phyloP scores from a whole-genome alignment of 1,139 yeast genomes.

The Hemisphaericaspora subhashii region DNA sequence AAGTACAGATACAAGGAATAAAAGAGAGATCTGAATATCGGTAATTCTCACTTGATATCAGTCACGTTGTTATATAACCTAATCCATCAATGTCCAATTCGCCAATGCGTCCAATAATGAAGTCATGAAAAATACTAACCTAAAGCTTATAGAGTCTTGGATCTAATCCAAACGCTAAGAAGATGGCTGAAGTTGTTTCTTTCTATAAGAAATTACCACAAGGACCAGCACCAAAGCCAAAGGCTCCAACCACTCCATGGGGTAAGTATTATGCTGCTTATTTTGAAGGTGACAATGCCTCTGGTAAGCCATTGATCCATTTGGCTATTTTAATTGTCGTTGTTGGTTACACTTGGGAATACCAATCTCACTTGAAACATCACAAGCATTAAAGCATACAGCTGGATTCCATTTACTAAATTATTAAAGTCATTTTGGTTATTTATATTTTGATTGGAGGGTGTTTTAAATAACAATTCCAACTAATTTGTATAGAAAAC shows the following conservation, averaged over 20 bases:
- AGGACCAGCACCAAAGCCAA: slow-evolving; percentile 77
- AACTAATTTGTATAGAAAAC: neutral
- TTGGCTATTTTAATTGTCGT: slow-evolving; percentile 67
- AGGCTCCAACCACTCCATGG: slow-evolving; percentile 68
- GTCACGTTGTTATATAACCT: no score
- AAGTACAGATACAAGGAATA: no score
- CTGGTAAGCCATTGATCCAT: slow-evolving; percentile 81
- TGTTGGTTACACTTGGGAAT: slow-evolving; percentile 90
- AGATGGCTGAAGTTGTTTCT: slow-evolving; percentile 92
- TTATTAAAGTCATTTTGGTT: neutral
- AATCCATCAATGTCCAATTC: no score
- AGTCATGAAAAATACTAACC: slow-evolving; percentile 36
- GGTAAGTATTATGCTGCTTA: slow-evolving; percentile 78
- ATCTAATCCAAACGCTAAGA: slow-evolving; percentile 93
- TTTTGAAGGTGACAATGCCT: slow-evolving; percentile 76
- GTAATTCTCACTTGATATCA: no score
- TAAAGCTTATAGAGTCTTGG: slow-evolving; percentile 67
- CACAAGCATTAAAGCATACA: slow-evolving; percentile 39
- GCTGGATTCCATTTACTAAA: no score
- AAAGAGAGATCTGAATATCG: no score
- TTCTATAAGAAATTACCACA: slow-evolving; percentile 96
- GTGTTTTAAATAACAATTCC: neutral
- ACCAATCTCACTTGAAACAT: slow-evolving; percentile 73
- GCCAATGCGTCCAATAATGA: no score
- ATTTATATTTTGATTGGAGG: neutral